These are phyloP conservation scores for Boletus vermiculosoides DNA, from an alignment of 768 basidiomycete species.

Conservation along the genomic window DNA sequence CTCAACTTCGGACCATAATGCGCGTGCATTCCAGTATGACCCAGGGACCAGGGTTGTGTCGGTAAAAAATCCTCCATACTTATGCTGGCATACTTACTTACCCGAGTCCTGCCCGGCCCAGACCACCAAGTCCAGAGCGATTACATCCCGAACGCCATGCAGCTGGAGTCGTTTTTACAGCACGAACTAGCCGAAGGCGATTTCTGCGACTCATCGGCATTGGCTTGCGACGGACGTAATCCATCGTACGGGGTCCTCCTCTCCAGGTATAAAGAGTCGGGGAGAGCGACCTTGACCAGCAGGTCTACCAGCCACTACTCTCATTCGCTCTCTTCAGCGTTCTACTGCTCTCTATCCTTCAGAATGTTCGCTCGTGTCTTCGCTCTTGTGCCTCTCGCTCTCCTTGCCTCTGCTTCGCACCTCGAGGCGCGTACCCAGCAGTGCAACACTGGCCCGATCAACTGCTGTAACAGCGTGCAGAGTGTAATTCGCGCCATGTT, in stretches of 20 bases:
- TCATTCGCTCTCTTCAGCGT: background rate
- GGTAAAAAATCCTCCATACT: background rate
- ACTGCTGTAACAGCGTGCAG: conserved; percentile 15
- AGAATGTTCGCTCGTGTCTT: conserved; percentile 20
- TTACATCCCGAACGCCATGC: background rate
- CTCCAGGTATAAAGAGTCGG: conserved; percentile 14
- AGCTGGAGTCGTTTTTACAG: background rate
- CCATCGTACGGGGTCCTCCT: background rate
- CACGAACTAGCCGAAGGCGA: background rate
- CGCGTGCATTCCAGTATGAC: too few relatives aligned
- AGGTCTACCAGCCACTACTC: background rate
- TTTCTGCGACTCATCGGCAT: background rate
- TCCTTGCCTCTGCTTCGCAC: conserved; percentile 9
- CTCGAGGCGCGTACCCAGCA: conserved; percentile 7
- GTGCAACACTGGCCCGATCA: background rate
- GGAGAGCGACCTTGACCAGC: background rate
- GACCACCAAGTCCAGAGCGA: background rate
- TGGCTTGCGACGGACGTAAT: conserved; percentile 1
- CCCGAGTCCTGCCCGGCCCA: background rate
- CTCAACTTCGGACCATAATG: background rate
- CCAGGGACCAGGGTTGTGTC: background rate
- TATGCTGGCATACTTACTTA: background rate
- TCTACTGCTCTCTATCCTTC: background rate
- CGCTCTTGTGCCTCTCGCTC: conserved; percentile 19
- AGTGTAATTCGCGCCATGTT: too few relatives aligned